These are phyloP conservation scores for Cladochytrium tenue DNA, from an alignment of 371 early-diverging fungal genomes.

Conservation along the genomic window DNA sequence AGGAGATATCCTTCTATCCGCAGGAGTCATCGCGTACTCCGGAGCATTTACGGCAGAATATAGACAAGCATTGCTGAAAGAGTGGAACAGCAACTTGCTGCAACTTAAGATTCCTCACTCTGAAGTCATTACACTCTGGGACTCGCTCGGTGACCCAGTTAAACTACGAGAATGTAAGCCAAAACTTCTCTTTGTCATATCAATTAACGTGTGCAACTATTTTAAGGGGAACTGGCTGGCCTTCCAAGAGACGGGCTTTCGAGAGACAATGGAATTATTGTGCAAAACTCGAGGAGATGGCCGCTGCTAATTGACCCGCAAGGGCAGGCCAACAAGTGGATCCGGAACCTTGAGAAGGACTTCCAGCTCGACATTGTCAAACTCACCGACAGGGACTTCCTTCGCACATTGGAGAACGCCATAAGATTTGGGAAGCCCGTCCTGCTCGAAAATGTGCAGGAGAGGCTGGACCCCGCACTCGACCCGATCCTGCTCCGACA, in stretches of 20 bases:
- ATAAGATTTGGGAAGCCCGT: slow-evolving; percentile 65
- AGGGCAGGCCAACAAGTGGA: slow-evolving; percentile 67
- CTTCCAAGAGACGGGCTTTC: slow-evolving; percentile 56
- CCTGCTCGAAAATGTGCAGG: slow-evolving; percentile 55
- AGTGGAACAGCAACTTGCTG: slow-evolving; percentile 48
- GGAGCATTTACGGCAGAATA: slow-evolving; percentile 62
- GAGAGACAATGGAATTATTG: slow-evolving; percentile 60
- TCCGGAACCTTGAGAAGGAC: slow-evolving; percentile 61
- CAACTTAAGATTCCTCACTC: slow-evolving; percentile 57
- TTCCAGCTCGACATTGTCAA: slow-evolving; percentile 56
- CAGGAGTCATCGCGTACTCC: slow-evolving; percentile 56
- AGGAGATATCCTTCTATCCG: slow-evolving; percentile 55
- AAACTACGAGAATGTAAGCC: slow-evolving; percentile 46
- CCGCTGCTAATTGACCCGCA: slow-evolving; percentile 65
- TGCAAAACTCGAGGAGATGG: slow-evolving; percentile 58
- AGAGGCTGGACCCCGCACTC: slow-evolving; percentile 58
- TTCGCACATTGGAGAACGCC: slow-evolving; percentile 61
- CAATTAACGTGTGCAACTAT: slow-evolving; percentile 7
- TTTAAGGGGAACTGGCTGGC: slow-evolving; percentile 53
- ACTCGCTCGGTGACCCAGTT: slow-evolving; percentile 56
- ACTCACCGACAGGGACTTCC: slow-evolving; percentile 55
- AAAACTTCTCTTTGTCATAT: not conserved
- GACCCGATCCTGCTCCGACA: slow-evolving; percentile 58
- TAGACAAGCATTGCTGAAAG: slow-evolving; percentile 41
- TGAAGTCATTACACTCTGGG: slow-evolving; percentile 50